phyloP scores from a whole-genome alignment of 1,284 basidiomycete species.

The Neotropicomus parvogracilis region DNA sequence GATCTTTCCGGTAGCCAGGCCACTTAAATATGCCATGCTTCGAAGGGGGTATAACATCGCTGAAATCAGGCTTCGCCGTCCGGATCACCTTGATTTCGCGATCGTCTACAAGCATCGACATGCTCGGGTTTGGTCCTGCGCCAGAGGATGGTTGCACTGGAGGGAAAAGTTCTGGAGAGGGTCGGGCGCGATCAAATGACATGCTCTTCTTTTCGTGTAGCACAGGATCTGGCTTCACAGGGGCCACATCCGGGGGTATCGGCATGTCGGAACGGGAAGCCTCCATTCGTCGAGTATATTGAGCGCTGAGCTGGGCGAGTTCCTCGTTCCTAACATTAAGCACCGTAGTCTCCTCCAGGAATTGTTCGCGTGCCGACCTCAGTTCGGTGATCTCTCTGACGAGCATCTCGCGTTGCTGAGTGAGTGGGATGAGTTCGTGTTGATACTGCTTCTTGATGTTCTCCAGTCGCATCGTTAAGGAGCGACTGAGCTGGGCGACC shows the following conservation, averaged over 20 bases:
- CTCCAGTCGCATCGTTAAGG: conserved; percentile 85
- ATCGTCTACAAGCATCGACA: conserved; percentile 27
- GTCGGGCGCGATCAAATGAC: conserved; percentile 34
- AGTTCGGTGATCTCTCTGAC: conserved; percentile 85
- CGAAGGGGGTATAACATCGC: conserved; percentile 41
- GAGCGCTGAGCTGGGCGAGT: conserved; percentile 79
- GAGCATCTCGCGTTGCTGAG: conserved; percentile 76
- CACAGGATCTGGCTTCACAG: conserved; percentile 15
- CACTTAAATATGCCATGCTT: conserved; percentile 59
- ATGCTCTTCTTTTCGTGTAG: conserved; percentile 33
- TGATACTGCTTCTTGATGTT: conserved; percentile 86
- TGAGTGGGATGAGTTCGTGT: conserved; percentile 81
- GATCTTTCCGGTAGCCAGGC: conserved; percentile 51
- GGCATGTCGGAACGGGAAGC: conserved; percentile 38
- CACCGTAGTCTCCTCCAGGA: conserved; percentile 87
- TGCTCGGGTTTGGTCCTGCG: conserved; percentile 27
- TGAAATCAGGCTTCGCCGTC: conserved; percentile 20
- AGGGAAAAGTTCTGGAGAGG: conserved; percentile 21
- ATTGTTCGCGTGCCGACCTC: conserved; percentile 80
- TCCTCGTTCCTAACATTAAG: conserved; percentile 92
- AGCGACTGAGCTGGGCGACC: conserved; percentile 58
- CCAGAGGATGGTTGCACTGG: conserved; percentile 30
- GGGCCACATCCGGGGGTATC: conserved; percentile 24
- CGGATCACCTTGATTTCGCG: conserved; percentile 29
- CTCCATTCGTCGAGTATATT: conserved; percentile 77